Evolutionary conservation across 305 asterid genomes (phyloP), one percentile per base, ranked within the genome.

Genomic region (Fraxinus angustifolia): DNA sequence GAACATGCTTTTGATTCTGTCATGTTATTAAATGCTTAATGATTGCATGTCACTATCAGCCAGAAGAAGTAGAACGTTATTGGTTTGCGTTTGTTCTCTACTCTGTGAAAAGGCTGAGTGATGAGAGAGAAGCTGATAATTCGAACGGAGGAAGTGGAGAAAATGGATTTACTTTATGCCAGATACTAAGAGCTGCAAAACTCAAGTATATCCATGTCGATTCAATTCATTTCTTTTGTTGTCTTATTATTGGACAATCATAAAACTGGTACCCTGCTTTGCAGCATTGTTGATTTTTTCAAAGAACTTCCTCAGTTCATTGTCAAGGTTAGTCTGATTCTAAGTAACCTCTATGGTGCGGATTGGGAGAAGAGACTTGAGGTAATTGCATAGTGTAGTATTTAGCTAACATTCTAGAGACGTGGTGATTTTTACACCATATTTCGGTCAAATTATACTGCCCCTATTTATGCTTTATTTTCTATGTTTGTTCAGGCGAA

Each of bases 331-430:
- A 97, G 96, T 53, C 87, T 96, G 6, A 88, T 89, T 83, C 85
- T 95, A 83, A 85, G 92, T 79, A 87, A 86, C 80, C 78, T 92
- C 35, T 95, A 91, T 36, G 98, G 98, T 30, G 85, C 81, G 40
- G 97, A 90, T 83, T 95, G 99, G 98, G 96, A 92, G 90, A 94
- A 91, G 90, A 94, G 93, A 87, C 90, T 94, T 12, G 93, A 91
- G 99, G 99, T 95, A 91, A 79, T 72, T 80, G 60, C 78, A 68
- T 78, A 12, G 79, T 86, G 72, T 62, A 68, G 38, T 58, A 82
- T 78, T 85, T 83, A 33, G 79, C 80, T 80, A 56, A 62, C 67
- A 36, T 79, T 75, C 45, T 40, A 40, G 48, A 53, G 21, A 45
- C 42, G 33, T 79, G 35, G 11, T 73, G 3, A 50, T 71, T 11